Percentiles rank a stretch among this genome's conserved stretches.
These are phyloP conservation scores for Nakaseomyces glabratus DNA, from an alignment of 1,139 yeast genomes.

Conservation along the genomic window DNA sequence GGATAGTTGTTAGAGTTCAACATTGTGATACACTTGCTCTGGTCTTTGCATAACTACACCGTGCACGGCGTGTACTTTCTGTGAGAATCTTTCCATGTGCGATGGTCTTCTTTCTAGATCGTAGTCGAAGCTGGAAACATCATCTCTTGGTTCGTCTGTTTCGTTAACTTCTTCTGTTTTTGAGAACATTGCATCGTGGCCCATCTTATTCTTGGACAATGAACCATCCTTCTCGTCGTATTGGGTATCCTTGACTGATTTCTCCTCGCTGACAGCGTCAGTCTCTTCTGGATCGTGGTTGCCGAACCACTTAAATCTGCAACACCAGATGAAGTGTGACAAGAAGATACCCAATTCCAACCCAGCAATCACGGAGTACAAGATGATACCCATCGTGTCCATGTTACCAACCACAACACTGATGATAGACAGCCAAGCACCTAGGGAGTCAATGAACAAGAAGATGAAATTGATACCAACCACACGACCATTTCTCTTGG, in stretches of 20 bases:
- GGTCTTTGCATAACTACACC: slow-evolving; percentile 6
- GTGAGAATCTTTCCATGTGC: slow-evolving; percentile 6
- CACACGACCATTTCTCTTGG: slow-evolving; percentile 71
- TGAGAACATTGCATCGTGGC: background rate
- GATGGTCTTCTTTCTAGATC: slow-evolving; percentile 3
- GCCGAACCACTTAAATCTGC: slow-evolving; percentile 40
- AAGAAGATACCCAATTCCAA: slow-evolving; percentile 70
- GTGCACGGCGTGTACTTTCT: slow-evolving; percentile 7
- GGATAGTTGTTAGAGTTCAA: slow-evolving; percentile 1
- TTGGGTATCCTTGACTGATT: too few relatives aligned
- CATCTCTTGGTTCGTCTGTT: slow-evolving; percentile 5
- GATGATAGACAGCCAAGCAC: slow-evolving; percentile 69
- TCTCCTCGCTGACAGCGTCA: background rate
- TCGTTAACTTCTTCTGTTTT: slow-evolving; percentile 5
- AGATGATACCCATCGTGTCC: slow-evolving; percentile 69
- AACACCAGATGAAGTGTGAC: slow-evolving; percentile 64
- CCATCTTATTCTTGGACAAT: background rate
- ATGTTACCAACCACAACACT: slow-evolving; percentile 53
- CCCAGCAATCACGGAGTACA: slow-evolving; percentile 62
- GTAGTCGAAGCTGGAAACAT: slow-evolving; percentile 3
- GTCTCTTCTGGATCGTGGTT: slow-evolving; percentile 14
- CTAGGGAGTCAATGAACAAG: slow-evolving; percentile 63
- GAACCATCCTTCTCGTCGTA: slow-evolving; percentile 1
- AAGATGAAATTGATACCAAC: slow-evolving; percentile 85
- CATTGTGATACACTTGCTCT: slow-evolving; percentile 1